Evolutionary conservation across 2,329 filamentous ascomycete species (phyloP).

Genomic region (Aspergillus carbonarius): DNA sequence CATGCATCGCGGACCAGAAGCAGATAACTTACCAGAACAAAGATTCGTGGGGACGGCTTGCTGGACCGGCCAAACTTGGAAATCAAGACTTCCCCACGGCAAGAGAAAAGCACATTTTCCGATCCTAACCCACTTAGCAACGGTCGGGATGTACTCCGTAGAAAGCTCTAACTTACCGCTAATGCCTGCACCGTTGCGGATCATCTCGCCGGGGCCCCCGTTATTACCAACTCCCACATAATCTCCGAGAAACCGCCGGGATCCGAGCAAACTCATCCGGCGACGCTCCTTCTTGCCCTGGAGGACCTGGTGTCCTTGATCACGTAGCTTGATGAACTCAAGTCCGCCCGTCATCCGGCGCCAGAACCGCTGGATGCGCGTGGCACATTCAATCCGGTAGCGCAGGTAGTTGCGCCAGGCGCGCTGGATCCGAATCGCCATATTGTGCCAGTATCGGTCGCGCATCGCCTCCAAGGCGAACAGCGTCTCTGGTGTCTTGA

Average conservation of each 20-base stretch:
- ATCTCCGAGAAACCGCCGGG: conserved; percentile 88
- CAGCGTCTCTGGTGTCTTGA: conserved; percentile 95
- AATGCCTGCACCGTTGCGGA: conserved; percentile 73
- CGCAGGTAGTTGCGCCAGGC: conserved; percentile 96
- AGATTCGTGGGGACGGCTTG: conserved; percentile 81
- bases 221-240: conserved; percentile 85
- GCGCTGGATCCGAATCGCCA: conserved; percentile 95
- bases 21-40: conserved; percentile 62
- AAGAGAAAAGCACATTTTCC: conserved; percentile 83
- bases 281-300: conserved; percentile 85
- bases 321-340: conserved; percentile 83
- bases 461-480: conserved; percentile 98
- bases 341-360: conserved; percentile 86
- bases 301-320: conserved; percentile 80
- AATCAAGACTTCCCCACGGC: conserved; percentile 83
- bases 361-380: conserved; percentile 93
- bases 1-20: background rate
- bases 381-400: conserved; percentile 89
- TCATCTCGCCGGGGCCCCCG: conserved; percentile 75
- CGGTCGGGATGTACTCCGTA: background rate
- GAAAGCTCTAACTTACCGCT: conserved; percentile 50
- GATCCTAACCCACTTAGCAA: conserved; percentile 31
- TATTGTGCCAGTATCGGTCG: conserved; percentile 98
- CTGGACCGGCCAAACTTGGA: conserved; percentile 96
- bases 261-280: conserved; percentile 86